Evolutionary conservation across 176 grass and related monocot species (phyloP).

Genomic region (Oryza rufipogon): DNA sequence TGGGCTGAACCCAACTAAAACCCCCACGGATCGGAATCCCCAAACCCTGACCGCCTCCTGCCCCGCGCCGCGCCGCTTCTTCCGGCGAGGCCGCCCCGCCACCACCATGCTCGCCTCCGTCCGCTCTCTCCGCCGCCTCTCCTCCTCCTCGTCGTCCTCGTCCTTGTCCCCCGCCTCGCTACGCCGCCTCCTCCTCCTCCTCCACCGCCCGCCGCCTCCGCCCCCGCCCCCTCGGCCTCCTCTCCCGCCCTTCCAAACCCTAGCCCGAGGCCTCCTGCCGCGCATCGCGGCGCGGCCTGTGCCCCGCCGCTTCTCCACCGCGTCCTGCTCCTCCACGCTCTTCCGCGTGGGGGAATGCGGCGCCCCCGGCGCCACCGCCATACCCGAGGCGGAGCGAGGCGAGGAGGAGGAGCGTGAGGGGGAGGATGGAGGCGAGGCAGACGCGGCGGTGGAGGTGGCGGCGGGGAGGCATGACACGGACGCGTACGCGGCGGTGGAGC

Average conservation of each 20-base stretch:
- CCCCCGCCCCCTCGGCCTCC: conserved; percentile 10
- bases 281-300: conserved; percentile 21
- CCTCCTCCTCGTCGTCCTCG: neutral
- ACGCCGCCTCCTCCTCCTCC: conserved; percentile 8
- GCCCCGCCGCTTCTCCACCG: conserved; percentile 12
- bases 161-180: neutral
- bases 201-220: neutral
- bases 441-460: neutral
- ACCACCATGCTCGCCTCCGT: conserved; percentile 65
- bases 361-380: neutral
- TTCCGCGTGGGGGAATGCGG: conserved; percentile 36
- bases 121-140: conserved; percentile 51
- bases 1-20: neutral
- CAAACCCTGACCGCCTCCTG: conserved; percentile 16
- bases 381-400: conserved; percentile 20
- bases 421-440: neutral
- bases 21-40: conserved; percentile 2
- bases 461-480: conserved; percentile 66
- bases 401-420: conserved; percentile 25
- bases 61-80: neutral
- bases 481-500: conserved; percentile 81
- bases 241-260: conserved; percentile 30
- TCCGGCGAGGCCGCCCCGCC: conserved; percentile 27
- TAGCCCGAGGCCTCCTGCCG: conserved; percentile 39
- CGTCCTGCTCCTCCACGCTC: neutral